A percentile compares a stretch with the other conserved stretches of the same genome.
Conservation (phyloP, 2,329 filamentous ascomycete genomes). For the Fusarium goolgardi region DNA sequence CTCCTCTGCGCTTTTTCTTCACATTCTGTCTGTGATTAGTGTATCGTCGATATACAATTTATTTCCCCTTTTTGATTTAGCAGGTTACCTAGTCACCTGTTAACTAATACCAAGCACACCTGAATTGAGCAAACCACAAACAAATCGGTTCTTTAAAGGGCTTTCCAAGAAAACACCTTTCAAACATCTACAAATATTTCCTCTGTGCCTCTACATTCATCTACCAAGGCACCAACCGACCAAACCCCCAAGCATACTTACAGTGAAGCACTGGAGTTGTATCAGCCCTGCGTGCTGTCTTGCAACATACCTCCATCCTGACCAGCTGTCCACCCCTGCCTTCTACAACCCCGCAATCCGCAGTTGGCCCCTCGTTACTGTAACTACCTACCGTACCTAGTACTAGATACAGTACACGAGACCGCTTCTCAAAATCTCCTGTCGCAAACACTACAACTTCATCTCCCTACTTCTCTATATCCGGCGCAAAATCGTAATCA, state of each 20-base stretch:
- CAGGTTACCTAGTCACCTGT: neutral
- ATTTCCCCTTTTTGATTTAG: constrained; percentile 16
- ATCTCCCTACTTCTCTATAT: constrained; percentile 4
- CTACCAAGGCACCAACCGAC: neutral
- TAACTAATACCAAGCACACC: constrained; percentile 2
- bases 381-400: constrained; percentile 21
- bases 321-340: constrained; percentile 25
- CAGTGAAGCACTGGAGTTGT: constrained; percentile 5
- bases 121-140: neutral
- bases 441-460: constrained; percentile 26
- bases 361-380: constrained; percentile 39
- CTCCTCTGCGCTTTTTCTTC: neutral
- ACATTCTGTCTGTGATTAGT: constrained; percentile 5
- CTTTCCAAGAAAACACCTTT: neutral
- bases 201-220: neutral
- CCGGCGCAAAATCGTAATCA: constrained; percentile 37
- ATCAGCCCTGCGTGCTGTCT: constrained; percentile 27
- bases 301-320: neutral
- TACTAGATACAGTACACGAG: constrained; percentile 25
- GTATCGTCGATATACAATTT: constrained; percentile 7
- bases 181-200: neutral
- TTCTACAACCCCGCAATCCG: constrained; percentile 45
- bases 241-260: neutral
- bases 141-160: neutral
- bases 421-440: constrained; percentile 31